A percentile compares a stretch with the other conserved stretches of the same genome.
Evolutionary conservation across 768 basidiomycete genomes (phyloP).

Genomic region (Boletus huronensis): DNA sequence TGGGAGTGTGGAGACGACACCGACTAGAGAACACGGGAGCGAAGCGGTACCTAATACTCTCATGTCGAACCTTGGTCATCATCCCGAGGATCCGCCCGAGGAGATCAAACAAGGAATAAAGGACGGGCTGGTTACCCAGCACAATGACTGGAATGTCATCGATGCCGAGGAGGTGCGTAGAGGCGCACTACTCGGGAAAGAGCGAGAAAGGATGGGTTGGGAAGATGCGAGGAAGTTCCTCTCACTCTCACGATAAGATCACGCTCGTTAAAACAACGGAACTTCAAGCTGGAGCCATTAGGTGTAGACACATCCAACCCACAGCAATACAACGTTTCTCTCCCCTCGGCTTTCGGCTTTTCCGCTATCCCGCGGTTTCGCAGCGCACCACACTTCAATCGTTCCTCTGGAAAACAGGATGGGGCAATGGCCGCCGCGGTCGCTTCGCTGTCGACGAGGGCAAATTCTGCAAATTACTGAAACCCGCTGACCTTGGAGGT

Average conservation of each 20-base stretch:
- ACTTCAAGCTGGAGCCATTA: not conserved
- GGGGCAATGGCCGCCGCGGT: conserved; percentile 30
- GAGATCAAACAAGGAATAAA: conserved; percentile 43
- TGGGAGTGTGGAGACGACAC: conserved; percentile 16
- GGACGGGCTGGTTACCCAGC: conserved; percentile 50
- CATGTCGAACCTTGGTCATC: conserved; percentile 36
- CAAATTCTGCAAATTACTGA: conserved; percentile 27
- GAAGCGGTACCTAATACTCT: conserved; percentile 5
- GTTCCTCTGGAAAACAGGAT: conserved; percentile 26
- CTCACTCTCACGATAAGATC: conserved; percentile 7
- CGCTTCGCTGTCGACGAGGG: conserved; percentile 21
- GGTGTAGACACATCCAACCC: conserved; percentile 1
- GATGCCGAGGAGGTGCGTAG: conserved; percentile 67
- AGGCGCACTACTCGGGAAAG: conserved; percentile 58
- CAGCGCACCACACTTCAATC: conserved; percentile 6
- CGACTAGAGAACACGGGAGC: conserved; percentile 3
- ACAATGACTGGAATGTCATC: conserved; percentile 72
- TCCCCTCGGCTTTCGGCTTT: not conserved
- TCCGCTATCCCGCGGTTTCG: not conserved
- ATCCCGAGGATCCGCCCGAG: conserved; percentile 44
- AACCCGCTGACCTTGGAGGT: conserved; percentile 19
- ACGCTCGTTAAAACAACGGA: conserved; percentile 1
- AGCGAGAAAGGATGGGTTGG: conserved; percentile 77
- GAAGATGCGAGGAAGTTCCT: conserved; percentile 44
- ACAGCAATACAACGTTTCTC: conserved; percentile 11